Base-by-base conservation (phyloP, 2,329 filamentous ascomycete genomes). In the Sarocladium oryzae region DNA sequence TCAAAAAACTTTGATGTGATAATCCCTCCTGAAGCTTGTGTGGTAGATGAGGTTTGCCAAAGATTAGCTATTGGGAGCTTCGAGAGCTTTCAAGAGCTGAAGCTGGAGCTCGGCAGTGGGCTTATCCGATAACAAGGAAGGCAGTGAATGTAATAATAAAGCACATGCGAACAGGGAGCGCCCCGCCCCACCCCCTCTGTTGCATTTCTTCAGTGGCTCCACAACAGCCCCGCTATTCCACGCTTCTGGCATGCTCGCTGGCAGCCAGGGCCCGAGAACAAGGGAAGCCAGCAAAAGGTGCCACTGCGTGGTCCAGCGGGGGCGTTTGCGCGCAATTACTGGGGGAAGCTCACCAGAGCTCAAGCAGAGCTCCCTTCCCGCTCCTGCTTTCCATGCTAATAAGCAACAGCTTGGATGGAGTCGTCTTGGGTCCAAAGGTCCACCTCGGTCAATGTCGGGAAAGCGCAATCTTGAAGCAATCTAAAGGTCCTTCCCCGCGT, bases 381-480 rank as follows among this genome's bases (percentile, higher is more conserved):
- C 16, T 15, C 16, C 4, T 23, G 37, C 37, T 40, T 4, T 20
- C 28, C 8, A 18, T 40, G 20, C 7, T 40, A 16, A 4, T 21
- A 40, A 30, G 28, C 28, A 30, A 30, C 28, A 30, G 28, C 28
- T 30, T 7, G 28, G 28, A 30, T 30, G 28, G 28, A n/a, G n/a
- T n/a, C n/a, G 28, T 30, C 21, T 40, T n/a, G n/a, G n/a, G n/a
- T n/a, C n/a, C n/a, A n/a, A n/a, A 15, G 40, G 15, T 43, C 40
- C 40, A 43, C 40, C 23, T 43, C 40, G 40, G 40, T 43, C 40
- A 43, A 26, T 43, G 40, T 43, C 40, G 40, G 40, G 40, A 43
- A 43, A 16, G 40, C 15, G 40, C 21, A 16, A 3, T 40, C 16
- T 20, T 15, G 23, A 43, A n/a, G 21, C 10, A 21, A 20, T 23